phyloP scores from a whole-genome alignment of 495 filamentous ascomycete species.

The Physcia stellaris region DNA sequence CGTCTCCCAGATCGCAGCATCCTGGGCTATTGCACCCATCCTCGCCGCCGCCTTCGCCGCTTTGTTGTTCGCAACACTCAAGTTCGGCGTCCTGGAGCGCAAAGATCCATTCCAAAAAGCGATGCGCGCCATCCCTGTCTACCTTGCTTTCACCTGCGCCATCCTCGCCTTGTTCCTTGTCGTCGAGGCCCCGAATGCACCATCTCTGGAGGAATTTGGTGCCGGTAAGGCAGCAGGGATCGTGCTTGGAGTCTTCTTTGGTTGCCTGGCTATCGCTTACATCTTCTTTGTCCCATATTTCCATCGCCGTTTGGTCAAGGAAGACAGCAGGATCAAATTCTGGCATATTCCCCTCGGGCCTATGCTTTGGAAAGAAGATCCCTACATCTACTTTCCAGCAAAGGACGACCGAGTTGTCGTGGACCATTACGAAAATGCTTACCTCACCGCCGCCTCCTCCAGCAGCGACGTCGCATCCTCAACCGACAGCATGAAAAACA shows the following conservation, averaged over 20 bases:
- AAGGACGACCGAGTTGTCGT: slow-evolving; percentile 28
- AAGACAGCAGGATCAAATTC: slow-evolving; percentile 43
- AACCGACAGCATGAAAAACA: slow-evolving; percentile 60
- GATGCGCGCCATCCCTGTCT: slow-evolving; percentile 44
- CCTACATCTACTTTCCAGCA: slow-evolving; percentile 34
- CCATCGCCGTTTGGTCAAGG: slow-evolving; percentile 39
- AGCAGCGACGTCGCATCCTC: slow-evolving; percentile 63
- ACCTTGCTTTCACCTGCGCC: slow-evolving; percentile 44
- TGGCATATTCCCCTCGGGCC: slow-evolving; percentile 46
- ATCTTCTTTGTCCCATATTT: slow-evolving; percentile 52
- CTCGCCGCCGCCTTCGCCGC: slow-evolving; percentile 45
- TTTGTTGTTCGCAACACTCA: slow-evolving; percentile 49
- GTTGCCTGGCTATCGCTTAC: slow-evolving; percentile 33
- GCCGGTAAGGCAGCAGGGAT: slow-evolving; percentile 38
- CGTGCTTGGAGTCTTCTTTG: slow-evolving; percentile 44
- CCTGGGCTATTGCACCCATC: slow-evolving; percentile 47
- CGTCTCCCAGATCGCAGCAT: slow-evolving; percentile 45
- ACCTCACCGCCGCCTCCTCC: slow-evolving; percentile 32
- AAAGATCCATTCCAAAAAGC: slow-evolving; percentile 42
- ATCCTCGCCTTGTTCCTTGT: slow-evolving; percentile 53
- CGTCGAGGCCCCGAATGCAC: slow-evolving; percentile 23
- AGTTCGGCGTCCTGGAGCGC: slow-evolving; percentile 48
- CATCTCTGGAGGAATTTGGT: slow-evolving; percentile 31
- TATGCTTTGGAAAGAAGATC: slow-evolving; percentile 30
- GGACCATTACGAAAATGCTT: slow-evolving; percentile 35